Base-by-base conservation (phyloP, 257 asterid species). In the Marsdenia floribunda region DNA sequence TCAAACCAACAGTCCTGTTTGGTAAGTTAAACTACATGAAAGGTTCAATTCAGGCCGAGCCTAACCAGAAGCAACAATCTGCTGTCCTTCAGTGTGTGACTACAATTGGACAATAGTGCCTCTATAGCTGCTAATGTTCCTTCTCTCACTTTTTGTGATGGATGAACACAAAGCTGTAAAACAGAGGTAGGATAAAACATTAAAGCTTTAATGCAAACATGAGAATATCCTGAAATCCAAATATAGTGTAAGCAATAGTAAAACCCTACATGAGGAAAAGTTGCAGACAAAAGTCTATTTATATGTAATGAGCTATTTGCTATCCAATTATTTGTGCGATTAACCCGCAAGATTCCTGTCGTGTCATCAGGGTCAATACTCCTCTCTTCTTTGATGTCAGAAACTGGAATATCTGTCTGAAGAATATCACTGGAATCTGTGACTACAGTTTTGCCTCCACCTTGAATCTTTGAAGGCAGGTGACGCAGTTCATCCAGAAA, bases 21-120 rank as follows among this genome's bases (percentile, higher is more conserved):
- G 59, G 82, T 52, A 73, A 80, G 68, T 52, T 68, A 77, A 61
- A 75, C 72, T 35, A 26, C 59, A 29, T 70, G 64, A 40, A 70
- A 40, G 3, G 26, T 74, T 47, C 29, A 73, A 65, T 88, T 77
- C 66, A 69, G 69, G 74, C 76, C 67, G 68, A 58, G 80, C 74
- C 97, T 90, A 81, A 94, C 99, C 98, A 95, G 85, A 85, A 95
- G 93, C 89, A 90, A 84, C 79, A 85, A 77, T 85, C 96, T 88
- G 93, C 93, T 92, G 76, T 87, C 92, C 86, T 81, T 87, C 87
- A 95, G 81, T 11, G 96, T 80, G 83, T 66, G 76, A 78, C 83
- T 83, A 87, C 96, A 90, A 76, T 85, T 91, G 76, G 85, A 70
- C 75, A 95, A 77, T 40, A 95, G 90, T 49, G 84, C 89, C 85